Evolutionary conservation across 352 stramenopile species (phyloP), one percentile per base, ranked within the genome.

Genomic region (Globisporangium carolinianum): DNA sequence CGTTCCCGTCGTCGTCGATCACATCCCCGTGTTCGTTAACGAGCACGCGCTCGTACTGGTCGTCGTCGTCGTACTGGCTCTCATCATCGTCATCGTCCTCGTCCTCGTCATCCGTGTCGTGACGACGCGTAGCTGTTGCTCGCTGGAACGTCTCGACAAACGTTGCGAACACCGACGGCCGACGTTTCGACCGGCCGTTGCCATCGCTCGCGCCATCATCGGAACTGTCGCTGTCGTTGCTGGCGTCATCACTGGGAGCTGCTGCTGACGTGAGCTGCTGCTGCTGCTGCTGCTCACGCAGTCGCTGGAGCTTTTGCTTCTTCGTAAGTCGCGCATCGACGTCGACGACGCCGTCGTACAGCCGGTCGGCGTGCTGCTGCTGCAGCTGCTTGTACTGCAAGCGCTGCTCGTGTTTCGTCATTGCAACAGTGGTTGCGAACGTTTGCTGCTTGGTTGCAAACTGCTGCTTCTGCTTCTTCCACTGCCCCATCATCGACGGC

Each of bases 401-500:
- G 8, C 66, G 64, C 58, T 86, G 79, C 58, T 54, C 58, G 5
- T 56, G 57, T 59, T 90, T 89, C 66, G 76, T 85, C 3, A 75
- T 57, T 12, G 73, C 71, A 32, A 80, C 63, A 2, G 68, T 73
- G 32, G 58, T 65, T 39, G 69, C 47, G 57, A 89, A 87, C 53
- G 73, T 53, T 14, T 68, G 64, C 48, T 72, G 53, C 71, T 88
- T 82, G 11, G 47, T 54, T 24, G 66, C 67, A 41, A 77, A 58
- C 18, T 55, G n/a, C 47, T 79, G 62, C 66, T 88, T 89, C 18
- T 76, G 70, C 36, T 81, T 55, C 55, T 89, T 87, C 83, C 83
- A 92, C 63, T 92, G 83, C 2, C 66, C 61, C 53, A 91, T 83
- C 83, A 92, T 90, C 35, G 79, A 89, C 36, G 71, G 68, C 37